A percentile compares a stretch with the other conserved stretches of the same genome.
phyloP scores from a whole-genome alignment of 2,329 filamentous ascomycete genomes.

The Pseudonectria buxi region DNA sequence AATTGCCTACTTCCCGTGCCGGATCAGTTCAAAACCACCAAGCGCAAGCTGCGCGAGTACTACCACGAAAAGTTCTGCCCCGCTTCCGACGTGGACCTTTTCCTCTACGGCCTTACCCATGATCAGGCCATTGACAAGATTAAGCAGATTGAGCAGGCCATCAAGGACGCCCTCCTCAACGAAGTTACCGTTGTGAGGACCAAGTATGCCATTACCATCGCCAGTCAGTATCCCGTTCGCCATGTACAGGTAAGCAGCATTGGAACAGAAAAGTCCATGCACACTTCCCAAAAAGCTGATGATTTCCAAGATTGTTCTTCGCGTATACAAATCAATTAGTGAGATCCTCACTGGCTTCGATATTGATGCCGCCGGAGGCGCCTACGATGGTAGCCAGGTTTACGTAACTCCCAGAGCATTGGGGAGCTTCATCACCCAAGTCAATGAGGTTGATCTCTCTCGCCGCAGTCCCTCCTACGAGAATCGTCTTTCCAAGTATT shows the following conservation, averaged over 20 bases:
- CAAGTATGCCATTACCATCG: constrained; percentile 83
- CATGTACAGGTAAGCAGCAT: constrained; percentile 55
- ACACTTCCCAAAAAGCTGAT: constrained; percentile 4
- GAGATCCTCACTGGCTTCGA: constrained; percentile 87
- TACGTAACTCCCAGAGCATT: constrained; percentile 72
- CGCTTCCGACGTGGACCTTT: constrained; percentile 81
- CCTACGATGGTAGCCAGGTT: constrained; percentile 74
- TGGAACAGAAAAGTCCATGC: neutral
- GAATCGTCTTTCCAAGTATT: constrained; percentile 79
- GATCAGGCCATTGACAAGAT: constrained; percentile 78
- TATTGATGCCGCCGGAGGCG: constrained; percentile 75
- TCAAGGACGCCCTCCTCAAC: constrained; percentile 71
- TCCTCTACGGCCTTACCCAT: constrained; percentile 73
- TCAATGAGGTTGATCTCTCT: constrained; percentile 72
- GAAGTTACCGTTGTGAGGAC: constrained; percentile 80
- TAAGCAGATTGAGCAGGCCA: constrained; percentile 67
- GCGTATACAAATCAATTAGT: constrained; percentile 75
- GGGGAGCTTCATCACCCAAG: constrained; percentile 72
- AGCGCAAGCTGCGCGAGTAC: constrained; percentile 60
- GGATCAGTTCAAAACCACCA: constrained; percentile 52
- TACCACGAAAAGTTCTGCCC: constrained; percentile 78
- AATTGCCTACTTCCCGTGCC: constrained; percentile 71
- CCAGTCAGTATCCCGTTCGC: constrained; percentile 73
- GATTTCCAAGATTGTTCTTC: constrained; percentile 63
- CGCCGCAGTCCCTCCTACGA: constrained; percentile 82